Base-by-base conservation (phyloP, 2,329 filamentous ascomycete genomes). In the Drechmeria coniospora region DNA sequence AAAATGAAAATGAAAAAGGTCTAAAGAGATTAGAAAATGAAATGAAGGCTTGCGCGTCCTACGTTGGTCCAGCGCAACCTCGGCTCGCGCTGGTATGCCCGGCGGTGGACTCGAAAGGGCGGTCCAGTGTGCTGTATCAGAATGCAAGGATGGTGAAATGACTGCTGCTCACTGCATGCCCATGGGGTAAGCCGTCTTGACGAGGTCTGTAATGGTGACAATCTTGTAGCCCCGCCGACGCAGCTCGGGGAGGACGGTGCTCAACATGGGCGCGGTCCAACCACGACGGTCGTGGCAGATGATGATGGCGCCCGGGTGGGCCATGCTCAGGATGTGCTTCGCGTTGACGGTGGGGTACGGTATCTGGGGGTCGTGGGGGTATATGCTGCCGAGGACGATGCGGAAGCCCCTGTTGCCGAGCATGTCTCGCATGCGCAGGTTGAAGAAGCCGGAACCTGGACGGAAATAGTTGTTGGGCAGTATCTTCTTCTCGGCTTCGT, bases 341-440 rank as follows among this genome's bases (percentile, higher is more conserved):
- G 80, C 76, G 52, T 93, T 93, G 28, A 84, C 39, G 36, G 59
- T 56, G 39, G 70, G 65, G 43, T 68, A 75, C 8, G 61, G 60
- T 32, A 93, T 76, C 60, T 92, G 83, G n/a, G 84, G 74, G 54
- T 93, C 84, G 55, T 92, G 83, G 5, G 84, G 84, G 53, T 92
- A 93, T 22, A 93, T 74, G 49, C 74, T 75, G 3, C 84, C 84
- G 21, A 93, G 56, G n/a, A 84, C 76, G 28, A 90, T 61, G 27
- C 64, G 61, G 50, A 82, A 86, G 4, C 74, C 75, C 34, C 83
- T 46, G 28, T 54, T 59, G 19, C 54, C 53, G 6, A 82, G 53
- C 20, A 77, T 46, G 19, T 53, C 50, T 13, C 79, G 61, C 73
- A 92, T 86, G 12, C 67, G 51, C 23, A 59, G 57, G 43, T 67